These are phyloP conservation scores for Eutypa lata DNA, from an alignment of 2,329 filamentous ascomycete genomes.

Conservation along the genomic window DNA sequence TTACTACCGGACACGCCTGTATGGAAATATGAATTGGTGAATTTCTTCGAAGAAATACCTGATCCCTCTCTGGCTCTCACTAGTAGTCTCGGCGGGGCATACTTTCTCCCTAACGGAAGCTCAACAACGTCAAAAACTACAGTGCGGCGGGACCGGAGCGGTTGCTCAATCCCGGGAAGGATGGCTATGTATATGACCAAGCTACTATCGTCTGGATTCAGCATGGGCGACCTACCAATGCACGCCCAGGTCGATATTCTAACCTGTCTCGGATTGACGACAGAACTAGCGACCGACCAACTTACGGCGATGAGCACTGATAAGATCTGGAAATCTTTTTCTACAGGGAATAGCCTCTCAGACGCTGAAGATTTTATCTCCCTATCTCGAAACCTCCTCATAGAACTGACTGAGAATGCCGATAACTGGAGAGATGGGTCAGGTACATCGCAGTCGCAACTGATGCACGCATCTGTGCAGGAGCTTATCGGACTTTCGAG, in stretches of 20 bases:
- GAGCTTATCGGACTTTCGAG: slow-evolving; percentile 42
- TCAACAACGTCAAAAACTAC: slow-evolving; percentile 14
- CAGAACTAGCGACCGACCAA: slow-evolving; percentile 53
- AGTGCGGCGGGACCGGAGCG: slow-evolving; percentile 59
- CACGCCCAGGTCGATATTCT: slow-evolving; percentile 48
- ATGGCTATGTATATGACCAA: slow-evolving; percentile 69
- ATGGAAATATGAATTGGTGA: slow-evolving; percentile 63
- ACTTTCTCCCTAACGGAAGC: slow-evolving; percentile 54
- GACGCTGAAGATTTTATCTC: slow-evolving; percentile 41
- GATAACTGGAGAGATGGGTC: slow-evolving; percentile 36
- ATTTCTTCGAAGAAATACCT: slow-evolving; percentile 50
- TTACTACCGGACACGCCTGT: slow-evolving; percentile 61
- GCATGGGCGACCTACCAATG: slow-evolving; percentile 36
- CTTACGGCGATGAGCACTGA: slow-evolving; percentile 41
- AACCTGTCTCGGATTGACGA: slow-evolving; percentile 48
- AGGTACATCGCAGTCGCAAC: slow-evolving; percentile 29
- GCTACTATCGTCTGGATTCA: slow-evolving; percentile 46
- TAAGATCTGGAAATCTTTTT: slow-evolving; percentile 44
- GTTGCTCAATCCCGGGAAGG: slow-evolving; percentile 69
- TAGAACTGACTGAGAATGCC: slow-evolving; percentile 28
- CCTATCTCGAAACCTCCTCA: slow-evolving; percentile 36
- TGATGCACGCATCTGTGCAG: slow-evolving; percentile 41
- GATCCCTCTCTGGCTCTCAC: slow-evolving; percentile 70
- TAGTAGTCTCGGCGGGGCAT: slow-evolving; percentile 66
- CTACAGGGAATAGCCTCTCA: slow-evolving; percentile 38